Conservation (phyloP, 768 basidiomycete genomes). For the Hortiboletus campestris region DNA sequence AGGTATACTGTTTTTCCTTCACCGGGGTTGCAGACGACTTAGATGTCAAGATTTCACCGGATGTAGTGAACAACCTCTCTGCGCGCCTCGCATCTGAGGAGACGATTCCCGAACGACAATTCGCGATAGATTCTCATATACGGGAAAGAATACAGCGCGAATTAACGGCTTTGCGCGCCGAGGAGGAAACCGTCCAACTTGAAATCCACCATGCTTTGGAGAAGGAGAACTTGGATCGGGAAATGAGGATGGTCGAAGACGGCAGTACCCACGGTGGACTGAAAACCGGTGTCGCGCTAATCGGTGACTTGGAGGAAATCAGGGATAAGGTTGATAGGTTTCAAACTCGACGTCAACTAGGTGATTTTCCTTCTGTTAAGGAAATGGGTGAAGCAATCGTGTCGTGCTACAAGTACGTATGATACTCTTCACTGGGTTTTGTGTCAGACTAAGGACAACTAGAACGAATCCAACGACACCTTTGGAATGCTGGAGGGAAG, state of each 20-base stretch:
- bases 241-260: constrained; percentile 52
- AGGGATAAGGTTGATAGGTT: constrained; percentile 70
- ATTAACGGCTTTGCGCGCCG: constrained; percentile 58
- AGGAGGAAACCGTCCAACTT: constrained; percentile 66
- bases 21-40: not conserved
- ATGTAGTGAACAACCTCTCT: constrained; percentile 76
- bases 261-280: constrained; percentile 40
- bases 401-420: constrained; percentile 67
- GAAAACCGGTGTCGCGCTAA: constrained; percentile 58
- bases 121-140: constrained; percentile 70
- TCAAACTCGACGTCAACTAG: constrained; percentile 52
- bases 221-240: constrained; percentile 84
- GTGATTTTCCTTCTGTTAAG: constrained; percentile 55
- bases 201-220: constrained; percentile 80
- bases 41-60: constrained; percentile 67
- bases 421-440: not conserved
- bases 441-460: not conserved
- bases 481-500: constrained; percentile 75
- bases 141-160: constrained; percentile 70
- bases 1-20: constrained; percentile 35
- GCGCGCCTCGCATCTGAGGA: constrained; percentile 59
- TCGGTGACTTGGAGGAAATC: constrained; percentile 77
- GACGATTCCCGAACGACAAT: constrained; percentile 67
- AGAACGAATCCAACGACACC: constrained; percentile 49
- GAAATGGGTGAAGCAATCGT: constrained; percentile 57